Conservation (phyloP, 495 filamentous ascomycete genomes). For the Aspergillus bertholletiae region DNA sequence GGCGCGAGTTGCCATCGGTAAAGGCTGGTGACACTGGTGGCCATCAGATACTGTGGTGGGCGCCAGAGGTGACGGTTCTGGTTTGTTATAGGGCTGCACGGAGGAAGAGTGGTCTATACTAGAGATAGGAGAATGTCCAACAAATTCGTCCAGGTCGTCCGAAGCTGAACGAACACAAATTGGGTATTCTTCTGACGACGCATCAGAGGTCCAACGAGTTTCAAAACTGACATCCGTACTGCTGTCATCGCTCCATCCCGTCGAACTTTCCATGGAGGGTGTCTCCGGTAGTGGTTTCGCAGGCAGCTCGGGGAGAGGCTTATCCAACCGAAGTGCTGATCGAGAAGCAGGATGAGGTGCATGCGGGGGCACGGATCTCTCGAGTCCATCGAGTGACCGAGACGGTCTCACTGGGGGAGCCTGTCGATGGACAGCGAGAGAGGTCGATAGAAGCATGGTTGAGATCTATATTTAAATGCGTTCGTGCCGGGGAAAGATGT, state of each 20-base stretch:
- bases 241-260: constrained; percentile 34
- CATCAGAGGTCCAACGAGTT: constrained; percentile 24
- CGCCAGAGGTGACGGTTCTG: constrained; percentile 11
- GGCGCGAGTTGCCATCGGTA: constrained; percentile 20
- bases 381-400: constrained; percentile 42
- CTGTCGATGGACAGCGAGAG: constrained; percentile 17
- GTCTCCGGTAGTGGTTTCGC: constrained; percentile 23
- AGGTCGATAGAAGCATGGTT: constrained; percentile 25
- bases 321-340: constrained; percentile 31
- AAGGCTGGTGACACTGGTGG: constrained; percentile 21
- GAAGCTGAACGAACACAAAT: constrained; percentile 38
- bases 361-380: constrained; percentile 34
- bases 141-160: constrained; percentile 29
- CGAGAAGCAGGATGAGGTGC: constrained; percentile 16
- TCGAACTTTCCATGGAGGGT: constrained; percentile 24
- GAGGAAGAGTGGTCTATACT: constrained; percentile 11
- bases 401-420: constrained; percentile 38
- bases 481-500: not conserved
- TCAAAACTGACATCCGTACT: constrained; percentile 28
- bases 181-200: constrained; percentile 32
- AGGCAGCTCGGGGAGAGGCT: constrained; percentile 37
- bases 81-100: constrained; percentile 10
- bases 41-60: constrained; percentile 25
- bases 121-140: constrained; percentile 15
- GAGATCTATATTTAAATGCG: not conserved